phyloP scores from a whole-genome alignment of 805 yeast species.

The Hanseniaspora lindneri region DNA sequence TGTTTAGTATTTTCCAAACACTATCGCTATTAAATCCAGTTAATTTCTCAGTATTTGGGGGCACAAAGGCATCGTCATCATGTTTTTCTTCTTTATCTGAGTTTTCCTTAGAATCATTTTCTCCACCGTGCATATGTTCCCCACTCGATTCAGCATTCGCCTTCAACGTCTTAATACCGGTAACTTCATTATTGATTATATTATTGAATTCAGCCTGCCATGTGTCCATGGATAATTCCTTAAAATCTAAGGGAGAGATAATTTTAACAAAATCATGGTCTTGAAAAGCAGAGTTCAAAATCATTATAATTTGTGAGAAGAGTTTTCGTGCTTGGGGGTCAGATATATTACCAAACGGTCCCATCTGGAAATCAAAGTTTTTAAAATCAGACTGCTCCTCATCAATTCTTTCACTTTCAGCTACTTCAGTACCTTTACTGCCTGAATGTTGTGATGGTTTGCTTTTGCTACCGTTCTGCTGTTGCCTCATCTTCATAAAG shows the following conservation, averaged over 20 bases:
- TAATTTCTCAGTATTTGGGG: conserved; percentile 11
- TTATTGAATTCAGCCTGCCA: conserved; percentile 13
- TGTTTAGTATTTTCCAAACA: conserved; percentile 11
- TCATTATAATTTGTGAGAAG: conserved; percentile 82
- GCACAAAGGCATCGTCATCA: conserved; percentile 9
- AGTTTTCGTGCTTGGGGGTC: conserved; percentile 76
- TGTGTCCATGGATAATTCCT: not conserved
- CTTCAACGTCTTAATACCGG: not conserved
- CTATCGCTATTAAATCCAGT: conserved; percentile 7
- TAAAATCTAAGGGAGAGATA: conserved; percentile 12
- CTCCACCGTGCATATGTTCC: too few relatives aligned
- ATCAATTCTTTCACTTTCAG: not conserved
- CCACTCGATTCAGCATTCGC: not conserved
- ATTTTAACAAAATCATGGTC: conserved; percentile 66
- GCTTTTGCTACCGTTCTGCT: conserved; percentile 3
- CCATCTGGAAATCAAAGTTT: conserved; percentile 23
- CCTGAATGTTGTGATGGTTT: not conserved
- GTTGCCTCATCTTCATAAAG: conserved; percentile 7
- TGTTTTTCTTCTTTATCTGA: not conserved
- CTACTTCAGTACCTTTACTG: not conserved
- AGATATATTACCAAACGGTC: conserved; percentile 89
- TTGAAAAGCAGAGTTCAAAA: conserved; percentile 83
- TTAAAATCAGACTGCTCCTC: not conserved
- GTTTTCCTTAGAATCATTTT: not conserved
- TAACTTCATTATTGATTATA: conserved; percentile 6